Evolutionary conservation across 345 rosid genomes (phyloP).

Genomic region (Clarkia xantiana): DNA sequence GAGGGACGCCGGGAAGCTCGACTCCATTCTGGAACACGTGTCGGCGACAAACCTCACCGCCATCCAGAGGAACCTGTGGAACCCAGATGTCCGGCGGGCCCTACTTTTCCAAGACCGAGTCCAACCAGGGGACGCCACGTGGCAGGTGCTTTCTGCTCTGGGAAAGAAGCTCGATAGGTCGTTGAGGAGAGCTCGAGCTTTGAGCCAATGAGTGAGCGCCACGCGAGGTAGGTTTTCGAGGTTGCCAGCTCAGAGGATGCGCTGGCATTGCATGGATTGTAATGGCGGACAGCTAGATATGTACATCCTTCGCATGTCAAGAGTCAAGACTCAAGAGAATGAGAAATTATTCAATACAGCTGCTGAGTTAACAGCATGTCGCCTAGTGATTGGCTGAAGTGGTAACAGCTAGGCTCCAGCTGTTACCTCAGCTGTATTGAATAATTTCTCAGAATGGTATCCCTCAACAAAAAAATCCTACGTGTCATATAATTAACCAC

Average conservation of each 20-base stretch:
- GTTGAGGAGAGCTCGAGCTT: background rate
- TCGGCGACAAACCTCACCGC: conserved; percentile 50
- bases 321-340: no score
- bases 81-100: conserved; percentile 18
- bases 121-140: background rate
- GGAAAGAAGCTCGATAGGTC: background rate
- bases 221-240: background rate
- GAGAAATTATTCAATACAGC: no score
- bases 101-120: background rate
- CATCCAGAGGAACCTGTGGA: conserved; percentile 55
- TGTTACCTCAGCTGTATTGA: no score
- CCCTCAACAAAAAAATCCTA: no score
- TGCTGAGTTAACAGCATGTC: no score
- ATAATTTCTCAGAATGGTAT: no score
- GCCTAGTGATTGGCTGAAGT: no score
- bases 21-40: conserved; percentile 54
- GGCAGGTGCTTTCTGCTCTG: background rate
- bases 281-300: background rate
- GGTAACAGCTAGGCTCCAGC: no score
- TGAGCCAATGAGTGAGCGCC: conserved; percentile 1
- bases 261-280: background rate
- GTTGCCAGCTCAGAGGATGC: background rate
- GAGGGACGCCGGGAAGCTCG: conserved; percentile 51
- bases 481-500: no score
- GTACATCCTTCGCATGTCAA: background rate